Evolutionary conservation across 2,329 filamentous ascomycete species (phyloP).

Genomic region (Corniculantispora saksenae): DNA sequence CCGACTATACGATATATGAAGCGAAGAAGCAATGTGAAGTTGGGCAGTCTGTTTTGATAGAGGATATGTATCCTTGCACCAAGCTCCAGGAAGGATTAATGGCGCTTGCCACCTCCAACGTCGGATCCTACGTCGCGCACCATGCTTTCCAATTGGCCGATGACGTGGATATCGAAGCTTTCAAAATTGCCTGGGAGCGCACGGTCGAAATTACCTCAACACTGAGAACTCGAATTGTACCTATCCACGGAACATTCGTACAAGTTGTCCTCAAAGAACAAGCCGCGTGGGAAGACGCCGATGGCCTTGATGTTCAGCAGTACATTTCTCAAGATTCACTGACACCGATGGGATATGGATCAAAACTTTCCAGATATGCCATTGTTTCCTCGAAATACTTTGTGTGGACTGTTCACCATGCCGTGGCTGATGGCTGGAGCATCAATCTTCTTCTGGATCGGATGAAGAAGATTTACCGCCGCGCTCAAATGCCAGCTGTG

Average conservation of each 20-base stretch:
- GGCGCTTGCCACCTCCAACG: conserved; percentile 31
- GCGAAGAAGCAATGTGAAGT: conserved; percentile 10
- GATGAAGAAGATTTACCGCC: conserved; percentile 8
- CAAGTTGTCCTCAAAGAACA: conserved; percentile 18
- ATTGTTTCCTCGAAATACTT: background rate
- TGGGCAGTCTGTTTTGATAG: conserved; percentile 1
- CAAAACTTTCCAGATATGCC: background rate
- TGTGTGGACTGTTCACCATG: conserved; percentile 10
- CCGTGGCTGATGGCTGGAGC: conserved; percentile 11
- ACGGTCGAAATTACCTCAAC: conserved; percentile 15
- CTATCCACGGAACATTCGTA: conserved; percentile 15
- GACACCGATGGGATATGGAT: background rate
- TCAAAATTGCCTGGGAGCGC: conserved; percentile 30
- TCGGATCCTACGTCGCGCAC: conserved; percentile 36
- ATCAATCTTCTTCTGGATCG: conserved; percentile 1
- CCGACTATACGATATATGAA: background rate
- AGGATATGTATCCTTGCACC: conserved; percentile 20
- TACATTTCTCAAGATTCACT: background rate
- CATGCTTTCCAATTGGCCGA: conserved; percentile 25
- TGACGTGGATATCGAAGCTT: conserved; percentile 24
- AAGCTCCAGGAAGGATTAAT: conserved; percentile 32
- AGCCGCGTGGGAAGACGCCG: conserved; percentile 2
- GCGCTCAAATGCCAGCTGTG: background rate
- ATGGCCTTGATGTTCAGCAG: background rate
- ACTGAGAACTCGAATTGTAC: conserved; percentile 19